Conservation (phyloP, 2,329 filamentous ascomycete species). For the Pestalotiopsis sp. region DNA sequence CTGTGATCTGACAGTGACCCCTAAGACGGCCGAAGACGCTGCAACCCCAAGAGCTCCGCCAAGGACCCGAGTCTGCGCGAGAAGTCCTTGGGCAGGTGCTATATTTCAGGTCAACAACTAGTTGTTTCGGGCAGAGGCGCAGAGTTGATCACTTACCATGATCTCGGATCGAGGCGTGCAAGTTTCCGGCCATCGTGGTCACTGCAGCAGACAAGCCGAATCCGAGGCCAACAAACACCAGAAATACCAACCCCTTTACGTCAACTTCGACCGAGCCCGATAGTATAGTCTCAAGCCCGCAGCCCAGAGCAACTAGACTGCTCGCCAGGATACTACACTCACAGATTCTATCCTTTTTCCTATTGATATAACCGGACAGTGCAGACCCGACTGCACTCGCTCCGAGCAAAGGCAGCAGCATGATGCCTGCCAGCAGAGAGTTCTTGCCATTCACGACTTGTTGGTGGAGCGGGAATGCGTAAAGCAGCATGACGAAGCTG, state of each 20-base stretch:
- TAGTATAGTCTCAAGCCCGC: constrained; percentile 47
- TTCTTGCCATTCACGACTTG: constrained; percentile 53
- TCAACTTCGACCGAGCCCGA: constrained; percentile 38
- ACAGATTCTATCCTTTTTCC: constrained; percentile 41
- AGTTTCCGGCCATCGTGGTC: constrained; percentile 47
- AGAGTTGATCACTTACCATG: constrained; percentile 41
- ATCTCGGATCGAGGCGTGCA: constrained; percentile 46
- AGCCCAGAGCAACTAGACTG: constrained; percentile 48
- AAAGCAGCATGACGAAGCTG: constrained; percentile 52
- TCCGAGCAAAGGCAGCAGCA: constrained; percentile 58
- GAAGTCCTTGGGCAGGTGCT: constrained; percentile 56
- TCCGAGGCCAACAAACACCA: constrained; percentile 55
- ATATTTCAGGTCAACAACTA: constrained; percentile 18
- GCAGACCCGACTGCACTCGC: constrained; percentile 48
- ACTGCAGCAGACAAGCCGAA: constrained; percentile 52
- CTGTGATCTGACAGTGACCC: constrained; percentile 31
- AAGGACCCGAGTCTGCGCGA: constrained; percentile 54
- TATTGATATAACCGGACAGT: constrained; percentile 45
- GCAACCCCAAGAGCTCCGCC: constrained; percentile 60
- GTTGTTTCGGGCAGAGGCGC: background rate
- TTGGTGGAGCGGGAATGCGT: constrained; percentile 51
- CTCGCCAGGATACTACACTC: constrained; percentile 48
- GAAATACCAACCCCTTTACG: constrained; percentile 50
- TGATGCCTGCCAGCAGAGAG: constrained; percentile 49
- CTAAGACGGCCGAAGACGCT: constrained; percentile 51